Base-by-base conservation (phyloP, 805 yeast genomes). In the Ogataea nakhonphanomensis region DNA sequence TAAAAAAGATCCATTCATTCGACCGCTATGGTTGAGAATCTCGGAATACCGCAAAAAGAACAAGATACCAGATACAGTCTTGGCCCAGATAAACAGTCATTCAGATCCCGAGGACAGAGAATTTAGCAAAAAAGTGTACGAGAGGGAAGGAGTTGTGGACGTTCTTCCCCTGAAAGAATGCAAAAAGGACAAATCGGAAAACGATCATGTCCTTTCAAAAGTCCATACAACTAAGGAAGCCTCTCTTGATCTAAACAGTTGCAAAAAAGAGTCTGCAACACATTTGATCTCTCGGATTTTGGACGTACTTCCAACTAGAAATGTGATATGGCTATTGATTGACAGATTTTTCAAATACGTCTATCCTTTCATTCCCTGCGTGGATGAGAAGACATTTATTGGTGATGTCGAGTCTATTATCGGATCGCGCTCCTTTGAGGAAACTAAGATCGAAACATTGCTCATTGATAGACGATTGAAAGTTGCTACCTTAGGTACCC, bases 341-440 rank as follows among this genome's bases (percentile, higher is more conserved):
- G 65, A 67, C 13, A 58, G 74, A 11, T 76, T 59, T 46, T 76
- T 76, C 52, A 54, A 44, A 6, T 65, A 60, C 37, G 59, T 73
- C 8, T 74, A 75, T 50, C 74, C 78, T 4, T 67, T 71, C 33
- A 51, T 65, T 50, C 80, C 81, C 2, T 70, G 64, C 37, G 25
- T 76, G 24, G 79, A 74, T 44, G 62, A 68, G 42, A 44, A 46
- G 3, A 34, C 60, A 30, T 67, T 66, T 37, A 46, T 50, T n/a
- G 46, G 43, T 3, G 71, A 62, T 14, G 40, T 72, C 5, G 58
- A 55, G 11, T 51, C 53, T 22, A 53, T 76, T 0, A 44, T 73
- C 6, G 75, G 76, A 0, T 57, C 61, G 2, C 54, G 59, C 27
- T 54, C 61, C 1, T 50, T 46, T 21, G 64, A 59, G 1, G 75